Conservation (phyloP, 768 basidiomycete species). For the Leccinum truebloodii region DNA sequence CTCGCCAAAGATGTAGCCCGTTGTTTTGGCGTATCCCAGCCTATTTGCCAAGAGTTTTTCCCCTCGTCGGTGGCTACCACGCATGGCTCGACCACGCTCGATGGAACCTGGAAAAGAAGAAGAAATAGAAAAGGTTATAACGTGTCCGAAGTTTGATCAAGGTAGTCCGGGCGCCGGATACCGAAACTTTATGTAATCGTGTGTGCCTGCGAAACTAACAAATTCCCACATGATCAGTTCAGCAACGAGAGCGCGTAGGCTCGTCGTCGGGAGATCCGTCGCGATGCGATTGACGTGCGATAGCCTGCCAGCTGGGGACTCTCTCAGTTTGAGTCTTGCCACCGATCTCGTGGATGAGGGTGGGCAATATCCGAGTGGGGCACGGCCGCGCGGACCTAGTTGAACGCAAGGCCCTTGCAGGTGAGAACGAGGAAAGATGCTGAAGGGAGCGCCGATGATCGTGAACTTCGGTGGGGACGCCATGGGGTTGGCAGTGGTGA, state of each 20-base stretch:
- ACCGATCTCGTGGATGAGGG: slow-evolving; percentile 23
- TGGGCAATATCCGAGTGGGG: slow-evolving; percentile 33
- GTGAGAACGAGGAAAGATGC: slow-evolving; percentile 32
- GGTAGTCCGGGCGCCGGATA: neutral
- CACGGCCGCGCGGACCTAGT: slow-evolving; percentile 23
- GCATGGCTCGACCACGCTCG: slow-evolving; percentile 32
- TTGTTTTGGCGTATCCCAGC: slow-evolving; percentile 18
- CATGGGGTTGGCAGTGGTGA: too few species aligned
- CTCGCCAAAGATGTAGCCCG: slow-evolving; percentile 30
- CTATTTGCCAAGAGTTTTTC: slow-evolving; percentile 14
- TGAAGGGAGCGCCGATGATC: slow-evolving; percentile 33
- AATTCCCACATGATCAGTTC: too few species aligned
- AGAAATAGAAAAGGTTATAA: neutral
- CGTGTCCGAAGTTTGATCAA: neutral
- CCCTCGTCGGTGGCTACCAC: slow-evolving; percentile 27
- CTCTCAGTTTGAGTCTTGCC: slow-evolving; percentile 30
- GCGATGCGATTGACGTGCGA: slow-evolving; percentile 10
- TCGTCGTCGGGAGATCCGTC: slow-evolving; percentile 17
- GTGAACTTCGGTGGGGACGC: too few species aligned
- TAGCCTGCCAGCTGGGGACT: slow-evolving; percentile 33
- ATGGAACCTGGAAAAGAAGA: slow-evolving; percentile 21
- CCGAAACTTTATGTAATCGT: too few species aligned
- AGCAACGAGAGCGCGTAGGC: too few species aligned
- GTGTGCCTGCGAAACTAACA: too few species aligned
- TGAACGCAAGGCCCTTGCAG: slow-evolving; percentile 30